Percentiles rank a stretch among this genome's conserved stretches.
phyloP scores from a whole-genome alignment of 2,329 filamentous ascomycete genomes.

The Fusarium sp. region DNA sequence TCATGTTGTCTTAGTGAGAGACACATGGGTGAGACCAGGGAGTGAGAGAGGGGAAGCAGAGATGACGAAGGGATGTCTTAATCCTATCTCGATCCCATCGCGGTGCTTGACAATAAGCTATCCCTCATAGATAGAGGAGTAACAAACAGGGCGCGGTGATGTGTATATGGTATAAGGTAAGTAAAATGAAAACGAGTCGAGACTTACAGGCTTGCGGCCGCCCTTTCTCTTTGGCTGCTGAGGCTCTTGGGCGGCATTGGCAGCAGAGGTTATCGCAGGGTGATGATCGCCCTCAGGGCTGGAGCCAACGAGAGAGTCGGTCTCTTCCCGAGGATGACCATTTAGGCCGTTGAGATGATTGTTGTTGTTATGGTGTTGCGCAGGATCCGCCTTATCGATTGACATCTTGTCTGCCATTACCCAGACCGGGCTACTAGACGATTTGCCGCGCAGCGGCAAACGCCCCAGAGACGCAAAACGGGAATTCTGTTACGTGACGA shows the following conservation, averaged over 20 bases:
- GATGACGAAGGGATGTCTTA: constrained; percentile 3
- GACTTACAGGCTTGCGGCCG: constrained; percentile 90
- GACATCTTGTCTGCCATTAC: constrained; percentile 76
- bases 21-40: not conserved
- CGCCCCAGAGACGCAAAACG: constrained; percentile 54
- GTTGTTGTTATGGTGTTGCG: constrained; percentile 51
- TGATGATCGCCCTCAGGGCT: constrained; percentile 68
- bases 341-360: constrained; percentile 47
- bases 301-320: constrained; percentile 71
- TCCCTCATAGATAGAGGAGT: not conserved
- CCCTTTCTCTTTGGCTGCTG: constrained; percentile 93
- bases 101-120: not conserved
- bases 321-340: constrained; percentile 64
- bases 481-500: constrained; percentile 52
- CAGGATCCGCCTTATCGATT: constrained; percentile 66
- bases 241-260: constrained; percentile 60
- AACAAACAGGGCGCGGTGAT: not conserved
- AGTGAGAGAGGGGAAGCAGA: constrained; percentile 18
- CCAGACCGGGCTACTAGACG: constrained; percentile 49
- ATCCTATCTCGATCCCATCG: not conserved
- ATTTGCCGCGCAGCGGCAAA: constrained; percentile 55
- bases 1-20: constrained; percentile 21
- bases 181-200: constrained; percentile 52
- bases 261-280: constrained; percentile 49
- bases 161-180: constrained; percentile 6